These are phyloP conservation scores for Leptosphaerulina australis DNA, from an alignment of 2,329 filamentous ascomycete genomes.

Conservation along the genomic window DNA sequence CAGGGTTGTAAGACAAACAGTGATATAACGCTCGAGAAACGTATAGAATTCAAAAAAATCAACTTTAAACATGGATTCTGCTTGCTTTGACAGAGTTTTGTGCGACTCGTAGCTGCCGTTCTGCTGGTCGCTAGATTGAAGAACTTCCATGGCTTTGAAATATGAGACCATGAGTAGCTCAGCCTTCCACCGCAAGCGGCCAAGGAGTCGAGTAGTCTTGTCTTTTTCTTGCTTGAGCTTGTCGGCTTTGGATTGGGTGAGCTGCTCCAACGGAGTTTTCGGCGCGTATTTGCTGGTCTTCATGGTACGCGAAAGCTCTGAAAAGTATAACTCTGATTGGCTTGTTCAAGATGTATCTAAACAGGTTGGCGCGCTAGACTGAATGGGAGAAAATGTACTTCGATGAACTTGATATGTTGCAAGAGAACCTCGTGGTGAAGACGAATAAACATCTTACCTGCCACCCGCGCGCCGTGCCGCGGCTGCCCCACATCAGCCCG, in stretches of 20 bases:
- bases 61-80: slow-evolving; percentile 71
- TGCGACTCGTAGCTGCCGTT: slow-evolving; percentile 18
- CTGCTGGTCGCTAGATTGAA: slow-evolving; percentile 25
- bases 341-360: no score
- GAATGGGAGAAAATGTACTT: no score
- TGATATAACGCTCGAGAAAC: slow-evolving; percentile 72
- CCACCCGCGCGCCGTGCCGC: no score
- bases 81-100: slow-evolving; percentile 30
- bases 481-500: no score
- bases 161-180: slow-evolving; percentile 42
- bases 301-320: slow-evolving; percentile 25
- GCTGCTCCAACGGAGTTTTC: slow-evolving; percentile 35
- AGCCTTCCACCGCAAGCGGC: slow-evolving; percentile 45
- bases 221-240: slow-evolving; percentile 42
- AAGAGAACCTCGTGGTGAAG: no score
- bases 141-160: slow-evolving; percentile 35
- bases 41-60: slow-evolving; percentile 81
- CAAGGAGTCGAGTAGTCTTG: slow-evolving; percentile 33
- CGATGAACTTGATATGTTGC: no score
- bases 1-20: slow-evolving; percentile 69
- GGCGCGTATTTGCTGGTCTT: slow-evolving; percentile 41
- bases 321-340: no score
- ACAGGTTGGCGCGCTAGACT: no score
- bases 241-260: slow-evolving; percentile 34
- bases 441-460: no score